A percentile compares a stretch with the other conserved stretches of the same genome.
These are phyloP conservation scores for Saccharomyces hybrid DNA, from an alignment of 1,139 yeast species.

Conservation along the genomic window DNA sequence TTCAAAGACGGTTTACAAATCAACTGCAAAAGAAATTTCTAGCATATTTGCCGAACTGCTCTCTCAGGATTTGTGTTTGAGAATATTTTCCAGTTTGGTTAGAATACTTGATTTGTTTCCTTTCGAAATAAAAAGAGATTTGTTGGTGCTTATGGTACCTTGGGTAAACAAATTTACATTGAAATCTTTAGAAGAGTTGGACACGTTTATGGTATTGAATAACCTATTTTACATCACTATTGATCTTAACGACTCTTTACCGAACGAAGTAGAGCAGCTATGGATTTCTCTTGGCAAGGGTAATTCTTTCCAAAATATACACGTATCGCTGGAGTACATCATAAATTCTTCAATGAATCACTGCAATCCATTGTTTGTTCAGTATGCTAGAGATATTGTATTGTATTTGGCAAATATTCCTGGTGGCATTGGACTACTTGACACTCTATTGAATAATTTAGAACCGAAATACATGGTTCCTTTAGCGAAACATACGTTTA, in stretches of 20 bases:
- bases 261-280: constrained; percentile 83
- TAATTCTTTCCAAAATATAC: constrained; percentile 57
- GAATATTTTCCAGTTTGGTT: constrained; percentile 28
- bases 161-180: constrained; percentile 84
- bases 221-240: constrained; percentile 83
- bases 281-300: constrained; percentile 90
- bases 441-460: constrained; percentile 60
- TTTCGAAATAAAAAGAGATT: constrained; percentile 58
- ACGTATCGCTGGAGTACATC: constrained; percentile 64
- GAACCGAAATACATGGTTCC: constrained; percentile 90
- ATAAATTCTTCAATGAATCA: constrained; percentile 62
- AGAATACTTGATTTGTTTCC: constrained; percentile 26
- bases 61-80: constrained; percentile 26
- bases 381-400: constrained; percentile 70
- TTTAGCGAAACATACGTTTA: constrained; percentile 35
- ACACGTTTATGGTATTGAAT: constrained; percentile 74
- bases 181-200: no score
- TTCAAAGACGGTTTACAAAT: constrained; percentile 31
- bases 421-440: constrained; percentile 35
- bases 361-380: constrained; percentile 68
- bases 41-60: constrained; percentile 32
- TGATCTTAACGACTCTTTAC: constrained; percentile 61
- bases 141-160: constrained; percentile 73
- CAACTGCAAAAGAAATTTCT: constrained; percentile 33
- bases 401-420: constrained; percentile 53